Base-by-base conservation (phyloP, 129 eudicot species). In the Smallanthus sonchifolius region DNA sequence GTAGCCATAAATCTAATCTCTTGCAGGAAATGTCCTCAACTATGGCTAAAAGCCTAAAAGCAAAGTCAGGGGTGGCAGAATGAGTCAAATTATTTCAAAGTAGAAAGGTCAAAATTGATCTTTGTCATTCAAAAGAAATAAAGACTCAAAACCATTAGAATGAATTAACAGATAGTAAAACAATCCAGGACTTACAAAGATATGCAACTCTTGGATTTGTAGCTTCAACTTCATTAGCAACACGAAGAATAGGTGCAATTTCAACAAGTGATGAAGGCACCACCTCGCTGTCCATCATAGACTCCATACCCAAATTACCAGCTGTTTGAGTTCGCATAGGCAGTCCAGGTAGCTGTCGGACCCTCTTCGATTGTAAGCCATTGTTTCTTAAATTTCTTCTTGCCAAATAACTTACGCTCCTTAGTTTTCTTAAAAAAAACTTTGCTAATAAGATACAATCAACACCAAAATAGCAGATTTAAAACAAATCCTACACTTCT, bases 191-290 rank as follows among this genome's bases (percentile, higher is more conserved):
- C 96, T 81, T 82, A 92, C 97, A 92, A 30, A 92, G 94, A 75
- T 89, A 89, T 49, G 97, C 97, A 67, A 92, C 97, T 75, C 97
- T 83, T 14, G 89, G 89, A 72, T 92, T 87, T 37, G 62, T 76
- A 45, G 86, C 74, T 82, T 92, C 97, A 56, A 92, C 89, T 76
- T 92, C 97, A 77, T 92, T 92, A 70, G 97, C 97, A 65, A 92
- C 97, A 44, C 93, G 96, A 65, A 92, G 96, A 78, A 92, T 89
- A n/a, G 96, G 97, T 7, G 93, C 97, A 76, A 92, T 92, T 77
- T 89, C 80, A 73, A 76, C 89, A 62, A 92, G 86, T 55, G 97
- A 87, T 51, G 97, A 89, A 52, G 97, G 97, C 36, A 92, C 93
- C 74, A 89, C 93, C 73, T 92, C 97, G 70, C 96, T 92, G 49